Conservation (phyloP, 257 asterid genomes). For the Rubia yunnanensis region DNA sequence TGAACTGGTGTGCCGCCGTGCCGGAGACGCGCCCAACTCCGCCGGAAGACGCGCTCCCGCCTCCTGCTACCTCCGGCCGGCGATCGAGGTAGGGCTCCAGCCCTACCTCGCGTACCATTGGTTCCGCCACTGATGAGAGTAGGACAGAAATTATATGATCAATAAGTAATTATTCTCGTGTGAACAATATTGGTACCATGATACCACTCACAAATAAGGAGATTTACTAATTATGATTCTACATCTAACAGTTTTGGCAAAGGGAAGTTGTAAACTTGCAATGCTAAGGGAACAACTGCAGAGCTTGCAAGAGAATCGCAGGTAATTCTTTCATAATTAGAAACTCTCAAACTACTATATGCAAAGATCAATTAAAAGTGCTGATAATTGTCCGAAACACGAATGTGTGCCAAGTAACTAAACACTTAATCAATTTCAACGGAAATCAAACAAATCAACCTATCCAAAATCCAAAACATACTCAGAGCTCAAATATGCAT, state of each 20-base stretch:
- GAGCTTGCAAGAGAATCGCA: conserved; percentile 51
- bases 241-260: conserved; percentile 56
- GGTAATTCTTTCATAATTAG: conserved; percentile 26
- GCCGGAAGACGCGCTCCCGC: too few species aligned
- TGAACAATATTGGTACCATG: neutral
- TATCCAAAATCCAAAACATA: too few species aligned
- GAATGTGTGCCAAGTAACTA: too few species aligned
- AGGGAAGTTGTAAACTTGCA: conserved; percentile 56
- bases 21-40: too few species aligned
- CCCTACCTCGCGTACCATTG: too few species aligned
- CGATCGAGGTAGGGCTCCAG: too few species aligned
- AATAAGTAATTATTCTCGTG: neutral
- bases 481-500: too few species aligned
- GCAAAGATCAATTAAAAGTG: neutral
- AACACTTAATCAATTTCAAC: too few species aligned
- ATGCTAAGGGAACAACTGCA: conserved; percentile 53
- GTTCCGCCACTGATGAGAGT: neutral
- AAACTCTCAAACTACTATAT: neutral
- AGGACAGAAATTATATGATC: neutral
- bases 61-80: too few species aligned
- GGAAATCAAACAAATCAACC: too few species aligned
- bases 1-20: too few species aligned
- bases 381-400: too few species aligned
- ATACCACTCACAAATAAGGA: neutral
- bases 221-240: conserved; percentile 10